Percentiles rank a stretch among this genome's conserved stretches.
Evolutionary conservation across 2,329 filamentous ascomycete genomes (phyloP).

Genomic region (Claviceps arundinis): DNA sequence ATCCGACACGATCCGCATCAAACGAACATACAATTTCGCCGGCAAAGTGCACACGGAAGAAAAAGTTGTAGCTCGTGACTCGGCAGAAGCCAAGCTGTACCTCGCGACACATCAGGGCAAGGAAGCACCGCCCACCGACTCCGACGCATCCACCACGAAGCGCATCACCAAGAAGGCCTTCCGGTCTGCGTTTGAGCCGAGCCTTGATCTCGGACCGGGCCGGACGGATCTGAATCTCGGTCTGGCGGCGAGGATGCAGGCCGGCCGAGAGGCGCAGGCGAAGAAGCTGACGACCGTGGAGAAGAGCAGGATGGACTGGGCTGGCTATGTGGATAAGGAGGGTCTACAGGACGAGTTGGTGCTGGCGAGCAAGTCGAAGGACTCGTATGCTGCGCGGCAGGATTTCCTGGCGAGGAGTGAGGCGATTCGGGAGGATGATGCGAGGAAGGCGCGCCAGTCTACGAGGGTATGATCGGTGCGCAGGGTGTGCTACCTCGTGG

Average conservation of each 20-base stretch:
- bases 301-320: slow-evolving; percentile 63
- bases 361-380: slow-evolving; percentile 51
- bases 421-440: slow-evolving; percentile 47
- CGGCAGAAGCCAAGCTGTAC: slow-evolving; percentile 52
- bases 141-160: slow-evolving; percentile 22
- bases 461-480: slow-evolving; percentile 15
- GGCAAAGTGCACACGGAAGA: slow-evolving; percentile 60
- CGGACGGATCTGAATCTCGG: slow-evolving; percentile 47
- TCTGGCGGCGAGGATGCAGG: slow-evolving; percentile 32
- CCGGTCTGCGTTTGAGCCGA: slow-evolving; percentile 50
- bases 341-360: slow-evolving; percentile 57
- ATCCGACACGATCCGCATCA: slow-evolving; percentile 45
- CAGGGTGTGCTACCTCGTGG: neutral
- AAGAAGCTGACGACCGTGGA: slow-evolving; percentile 59
- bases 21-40: slow-evolving; percentile 62
- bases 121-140: slow-evolving; percentile 10
- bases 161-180: slow-evolving; percentile 41
- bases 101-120: slow-evolving; percentile 35
- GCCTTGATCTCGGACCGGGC: slow-evolving; percentile 26
- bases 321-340: slow-evolving; percentile 57
- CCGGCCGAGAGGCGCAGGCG: slow-evolving; percentile 36
- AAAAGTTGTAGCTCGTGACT: slow-evolving; percentile 51
- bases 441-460: slow-evolving; percentile 37
- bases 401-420: slow-evolving; percentile 55
- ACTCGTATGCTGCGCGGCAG: slow-evolving; percentile 47